phyloP scores from a whole-genome alignment of 768 basidiomycete genomes.

The Hortiboletus campestris region DNA sequence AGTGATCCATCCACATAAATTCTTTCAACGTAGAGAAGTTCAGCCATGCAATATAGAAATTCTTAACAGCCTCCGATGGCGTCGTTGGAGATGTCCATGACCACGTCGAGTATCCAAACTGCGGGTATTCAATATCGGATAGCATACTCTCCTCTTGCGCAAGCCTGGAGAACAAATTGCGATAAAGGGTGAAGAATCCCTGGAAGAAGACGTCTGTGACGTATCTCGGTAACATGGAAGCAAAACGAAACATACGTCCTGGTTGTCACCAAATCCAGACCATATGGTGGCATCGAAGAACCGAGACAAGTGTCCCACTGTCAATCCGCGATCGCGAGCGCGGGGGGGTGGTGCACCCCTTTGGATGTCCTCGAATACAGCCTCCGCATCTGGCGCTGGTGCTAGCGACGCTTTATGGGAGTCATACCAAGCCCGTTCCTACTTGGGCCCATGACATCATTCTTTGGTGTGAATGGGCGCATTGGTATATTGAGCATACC shows the following conservation, averaged over 20 bases:
- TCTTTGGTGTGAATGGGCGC: not conserved
- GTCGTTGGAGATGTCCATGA: constrained; percentile 56
- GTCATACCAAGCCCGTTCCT: constrained; percentile 99
- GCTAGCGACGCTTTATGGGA: constrained; percentile 78
- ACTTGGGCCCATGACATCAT: constrained; percentile 36
- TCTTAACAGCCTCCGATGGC: constrained; percentile 51
- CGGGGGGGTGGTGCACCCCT: constrained; percentile 58
- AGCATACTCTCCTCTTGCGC: constrained; percentile 67
- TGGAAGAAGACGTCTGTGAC: constrained; percentile 30
- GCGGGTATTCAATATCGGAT: constrained; percentile 59
- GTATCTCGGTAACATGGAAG: not conserved
- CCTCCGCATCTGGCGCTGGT: constrained; percentile 80
- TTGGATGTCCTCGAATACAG: constrained; percentile 82
- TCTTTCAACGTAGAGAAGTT: constrained; percentile 87
- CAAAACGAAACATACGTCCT: constrained; percentile 44
- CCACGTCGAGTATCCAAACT: constrained; percentile 81
- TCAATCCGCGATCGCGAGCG: constrained; percentile 69
- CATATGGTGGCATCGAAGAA: constrained; percentile 80
- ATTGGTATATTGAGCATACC: constrained; percentile 44
- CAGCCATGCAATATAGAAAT: constrained; percentile 84
- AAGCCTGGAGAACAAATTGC: constrained; percentile 81
- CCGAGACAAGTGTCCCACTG: constrained; percentile 72
- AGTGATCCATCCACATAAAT: constrained; percentile 84
- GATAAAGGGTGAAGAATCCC: constrained; percentile 90
- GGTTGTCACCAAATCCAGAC: constrained; percentile 60